Percentiles rank a stretch among this genome's conserved stretches.
phyloP scores from a whole-genome alignment of 2,329 filamentous ascomycete genomes.

The Talaromyces funiculosus region DNA sequence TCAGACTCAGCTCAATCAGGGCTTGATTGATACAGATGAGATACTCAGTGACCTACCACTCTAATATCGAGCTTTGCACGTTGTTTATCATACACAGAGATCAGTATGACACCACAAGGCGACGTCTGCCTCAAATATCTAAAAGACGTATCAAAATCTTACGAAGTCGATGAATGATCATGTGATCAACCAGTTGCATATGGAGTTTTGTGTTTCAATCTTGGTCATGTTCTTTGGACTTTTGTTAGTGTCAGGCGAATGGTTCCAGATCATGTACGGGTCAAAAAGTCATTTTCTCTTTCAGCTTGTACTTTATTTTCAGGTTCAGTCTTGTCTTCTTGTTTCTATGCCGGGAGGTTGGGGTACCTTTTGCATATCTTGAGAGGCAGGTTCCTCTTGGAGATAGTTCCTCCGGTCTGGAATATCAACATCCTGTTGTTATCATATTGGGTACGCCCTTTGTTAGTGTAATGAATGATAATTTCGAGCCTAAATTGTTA shows the following conservation, averaged over 20 bases:
- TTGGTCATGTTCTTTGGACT: neutral
- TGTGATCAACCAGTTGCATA: neutral
- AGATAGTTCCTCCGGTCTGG: neutral
- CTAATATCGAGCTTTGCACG: conserved; percentile 4
- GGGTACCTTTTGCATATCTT: neutral
- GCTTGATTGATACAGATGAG: conserved; percentile 7
- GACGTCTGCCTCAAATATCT: neutral
- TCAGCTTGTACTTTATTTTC: neutral
- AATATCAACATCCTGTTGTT: neutral
- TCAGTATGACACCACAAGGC: neutral
- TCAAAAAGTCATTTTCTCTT: neutral
- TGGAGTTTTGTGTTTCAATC: neutral
- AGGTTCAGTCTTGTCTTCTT: neutral
- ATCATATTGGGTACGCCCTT: neutral
- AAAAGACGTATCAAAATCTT: neutral
- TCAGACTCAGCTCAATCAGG: neutral
- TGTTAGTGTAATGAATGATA: neutral
- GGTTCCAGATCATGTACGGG: neutral
- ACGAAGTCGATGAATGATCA: conserved; percentile 6
- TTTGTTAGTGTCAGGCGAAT: neutral
- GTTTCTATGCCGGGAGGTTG: neutral
- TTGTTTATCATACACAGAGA: neutral
- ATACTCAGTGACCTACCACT: neutral
- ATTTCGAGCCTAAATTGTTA: neutral
- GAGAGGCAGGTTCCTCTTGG: neutral